Evolutionary conservation across 129 eudicot species (phyloP), one percentile per base, ranked within the genome.

Genomic region (Flaveria brownii): DNA sequence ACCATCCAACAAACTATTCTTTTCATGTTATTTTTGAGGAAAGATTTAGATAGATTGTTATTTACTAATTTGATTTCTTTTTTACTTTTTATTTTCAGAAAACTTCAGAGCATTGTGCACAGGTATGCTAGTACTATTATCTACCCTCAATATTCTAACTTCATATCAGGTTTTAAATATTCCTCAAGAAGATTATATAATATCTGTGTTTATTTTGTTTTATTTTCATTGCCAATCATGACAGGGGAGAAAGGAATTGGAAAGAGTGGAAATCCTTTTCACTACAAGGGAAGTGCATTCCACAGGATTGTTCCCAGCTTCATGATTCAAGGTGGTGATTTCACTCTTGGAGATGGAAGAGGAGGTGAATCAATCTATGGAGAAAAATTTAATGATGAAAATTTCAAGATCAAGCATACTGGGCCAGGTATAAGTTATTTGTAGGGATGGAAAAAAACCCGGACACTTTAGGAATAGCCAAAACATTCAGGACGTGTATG

Each of bases 361-460:
- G 97, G 98, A 20, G 98, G 97, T 13, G 98, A 94, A 87, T 94
- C 98, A 49, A 94, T 94, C 49, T 94, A 94, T 25, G 97, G 98
- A 10, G 91, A 83, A 72, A 87, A 88, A 72, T 94, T 94, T 45
- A 85, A 89, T 1, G 98, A 94, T 52, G 98, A 94, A 70, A 94
- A 94, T 66, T 94, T 91, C 87, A 94, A 94, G 90, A 78, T 94
- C 80, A 94, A 88, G 75, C 98, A 94, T 61, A 91, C 96, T 54
- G 91, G 84, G 63, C 97, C 97, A 71, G 97, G 97, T 93, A 75
- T 9, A 1, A 30, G 52, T 76, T 6, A 4, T 45, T 45, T 45
- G 50, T 45, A 45, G 50, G 12, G 0, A 45, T 7, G 50, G 12
- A 45, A 45, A 7, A 20, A 45, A 45, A 0, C 11, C 12, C 2